These are phyloP conservation scores for Saposhnikovia divaricata DNA, from an alignment of 129 eudicot species.

Conservation along the genomic window DNA sequence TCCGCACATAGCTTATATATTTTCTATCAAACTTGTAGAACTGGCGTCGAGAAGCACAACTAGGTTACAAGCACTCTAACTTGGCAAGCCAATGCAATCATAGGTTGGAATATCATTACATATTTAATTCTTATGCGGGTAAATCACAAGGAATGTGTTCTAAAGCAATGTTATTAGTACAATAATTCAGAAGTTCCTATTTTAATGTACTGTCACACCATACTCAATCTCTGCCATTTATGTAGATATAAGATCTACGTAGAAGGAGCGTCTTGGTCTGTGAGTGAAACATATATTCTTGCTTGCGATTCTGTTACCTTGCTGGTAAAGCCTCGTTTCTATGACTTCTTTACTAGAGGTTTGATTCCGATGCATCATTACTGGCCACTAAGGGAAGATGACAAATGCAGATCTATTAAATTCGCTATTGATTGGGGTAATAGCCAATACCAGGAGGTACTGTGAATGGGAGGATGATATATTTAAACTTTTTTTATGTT, in stretches of 20 bases:
- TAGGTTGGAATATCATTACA: slow-evolving; percentile 13
- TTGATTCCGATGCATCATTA: slow-evolving; percentile 71
- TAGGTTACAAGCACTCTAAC: slow-evolving; percentile 34
- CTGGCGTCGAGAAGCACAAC: slow-evolving; percentile 23
- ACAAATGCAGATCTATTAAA: slow-evolving; percentile 80
- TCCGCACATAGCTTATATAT: too few species aligned
- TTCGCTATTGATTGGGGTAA: slow-evolving; percentile 85
- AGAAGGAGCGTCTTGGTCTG: slow-evolving; percentile 95
- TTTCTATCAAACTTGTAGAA: slow-evolving; percentile 31
- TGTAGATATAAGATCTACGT: slow-evolving; percentile 69
- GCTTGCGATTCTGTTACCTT: slow-evolving; percentile 80
- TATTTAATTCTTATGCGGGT: too few species aligned
- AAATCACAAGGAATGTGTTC: background rate
- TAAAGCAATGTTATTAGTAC: background rate
- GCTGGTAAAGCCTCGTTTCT: slow-evolving; percentile 56
- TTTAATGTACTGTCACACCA: background rate
- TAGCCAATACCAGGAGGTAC: slow-evolving; percentile 53
- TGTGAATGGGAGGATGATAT: background rate
- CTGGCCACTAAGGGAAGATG: slow-evolving; percentile 75
- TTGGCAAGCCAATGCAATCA: slow-evolving; percentile 34
- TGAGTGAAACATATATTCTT: slow-evolving; percentile 80
- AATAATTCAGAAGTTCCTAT: background rate
- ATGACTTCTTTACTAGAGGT: slow-evolving; percentile 80
- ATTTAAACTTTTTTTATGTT: background rate
- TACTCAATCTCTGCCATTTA: background rate